These are phyloP conservation scores for Irpex sp. DNA, from an alignment of 1,284 basidiomycete genomes.

Conservation along the genomic window DNA sequence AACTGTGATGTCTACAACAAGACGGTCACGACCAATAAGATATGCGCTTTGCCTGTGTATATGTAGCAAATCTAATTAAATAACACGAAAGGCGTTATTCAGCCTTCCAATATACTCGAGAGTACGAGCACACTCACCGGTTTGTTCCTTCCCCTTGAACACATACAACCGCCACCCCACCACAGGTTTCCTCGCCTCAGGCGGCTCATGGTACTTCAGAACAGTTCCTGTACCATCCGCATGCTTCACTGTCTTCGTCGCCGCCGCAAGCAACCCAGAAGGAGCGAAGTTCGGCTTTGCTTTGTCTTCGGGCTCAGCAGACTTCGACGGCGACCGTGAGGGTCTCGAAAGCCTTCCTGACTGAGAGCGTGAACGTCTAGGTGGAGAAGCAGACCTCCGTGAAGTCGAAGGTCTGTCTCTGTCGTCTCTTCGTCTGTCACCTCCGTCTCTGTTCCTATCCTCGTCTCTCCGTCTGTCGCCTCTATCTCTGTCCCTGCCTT, in stretches of 20 bases:
- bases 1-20: constrained; percentile 86
- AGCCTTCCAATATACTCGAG: background rate
- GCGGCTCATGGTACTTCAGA: constrained; percentile 98
- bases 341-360: constrained; percentile 21
- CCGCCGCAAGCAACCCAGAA: constrained; percentile 92
- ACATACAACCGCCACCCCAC: constrained; percentile 94
- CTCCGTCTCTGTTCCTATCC: constrained; percentile 1
- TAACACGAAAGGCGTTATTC: background rate
- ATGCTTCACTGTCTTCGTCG: constrained; percentile 83
- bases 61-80: constrained; percentile 76
- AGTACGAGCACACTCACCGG: constrained; percentile 56
- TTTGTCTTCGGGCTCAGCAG: constrained; percentile 40
- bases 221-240: constrained; percentile 79
- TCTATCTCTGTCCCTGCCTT: constrained; percentile 9
- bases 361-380: constrained; percentile 33
- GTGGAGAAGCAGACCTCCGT: constrained; percentile 58
- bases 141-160: constrained; percentile 92
- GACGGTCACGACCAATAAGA: constrained; percentile 85
- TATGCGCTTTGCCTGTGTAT: constrained; percentile 94
- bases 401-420: constrained; percentile 26
- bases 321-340: constrained; percentile 33
- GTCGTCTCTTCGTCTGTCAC: background rate
- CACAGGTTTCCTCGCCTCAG: constrained; percentile 91
- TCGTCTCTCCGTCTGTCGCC: background rate
- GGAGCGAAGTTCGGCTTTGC: constrained; percentile 84